Conservation (phyloP, 1,139 yeast species). For the Kodamaea sp. region DNA sequence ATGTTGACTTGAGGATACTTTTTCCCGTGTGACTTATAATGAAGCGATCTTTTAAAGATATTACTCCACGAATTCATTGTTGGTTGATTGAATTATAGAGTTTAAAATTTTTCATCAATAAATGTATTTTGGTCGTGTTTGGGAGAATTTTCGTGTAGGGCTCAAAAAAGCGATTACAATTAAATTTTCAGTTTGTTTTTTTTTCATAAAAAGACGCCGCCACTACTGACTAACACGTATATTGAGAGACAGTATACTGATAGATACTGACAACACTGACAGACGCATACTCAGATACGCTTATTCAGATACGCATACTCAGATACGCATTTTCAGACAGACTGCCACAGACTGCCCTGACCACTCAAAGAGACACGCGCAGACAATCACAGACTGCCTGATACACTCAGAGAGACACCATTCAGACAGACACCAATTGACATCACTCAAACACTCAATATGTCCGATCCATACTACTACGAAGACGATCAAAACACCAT, state of each 20-base stretch:
- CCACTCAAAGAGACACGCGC: too few relatives aligned
- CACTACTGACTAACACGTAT: too few relatives aligned
- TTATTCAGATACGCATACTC: too few relatives aligned
- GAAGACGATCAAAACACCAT: constrained; percentile 64
- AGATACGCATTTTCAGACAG: too few relatives aligned
- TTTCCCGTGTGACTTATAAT: constrained; percentile 29
- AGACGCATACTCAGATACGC: too few relatives aligned
- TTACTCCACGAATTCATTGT: neutral
- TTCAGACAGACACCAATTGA: neutral
- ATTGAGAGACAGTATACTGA: too few relatives aligned
- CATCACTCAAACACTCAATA: constrained; percentile 4
- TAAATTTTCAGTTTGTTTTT: neutral
- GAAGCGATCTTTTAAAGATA: constrained; percentile 21
- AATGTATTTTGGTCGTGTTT: neutral
- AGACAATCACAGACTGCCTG: too few relatives aligned
- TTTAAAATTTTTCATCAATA: neutral
- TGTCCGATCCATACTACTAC: constrained; percentile 62
- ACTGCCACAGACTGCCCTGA: too few relatives aligned
- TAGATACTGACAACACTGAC: too few relatives aligned
- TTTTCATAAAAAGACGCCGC: too few relatives aligned
- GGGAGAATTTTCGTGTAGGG: neutral
- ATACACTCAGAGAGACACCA: too few relatives aligned
- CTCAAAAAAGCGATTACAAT: neutral
- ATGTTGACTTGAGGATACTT: constrained; percentile 42
- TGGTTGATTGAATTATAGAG: constrained; percentile 1